Evolutionary conservation across 106 monocot species (phyloP).

Genomic region (Phalaenopsis equestris): DNA sequence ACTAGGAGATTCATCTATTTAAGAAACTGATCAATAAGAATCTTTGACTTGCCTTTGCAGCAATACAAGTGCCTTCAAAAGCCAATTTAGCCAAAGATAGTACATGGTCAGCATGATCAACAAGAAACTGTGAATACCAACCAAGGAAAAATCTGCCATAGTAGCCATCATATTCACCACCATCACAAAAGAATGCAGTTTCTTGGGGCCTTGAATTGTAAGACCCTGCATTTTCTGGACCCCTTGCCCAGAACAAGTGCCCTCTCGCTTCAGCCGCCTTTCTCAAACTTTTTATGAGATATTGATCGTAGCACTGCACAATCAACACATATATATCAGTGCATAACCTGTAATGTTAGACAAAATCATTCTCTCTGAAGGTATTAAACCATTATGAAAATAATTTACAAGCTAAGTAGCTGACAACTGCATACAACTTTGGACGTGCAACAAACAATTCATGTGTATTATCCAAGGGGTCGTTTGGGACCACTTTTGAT

Average conservation of each 20-base stretch:
- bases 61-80: constrained; percentile 69
- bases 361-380: background rate
- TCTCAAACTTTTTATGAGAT: constrained; percentile 66
- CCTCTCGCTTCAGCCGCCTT: constrained; percentile 78
- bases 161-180: constrained; percentile 90
- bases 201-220: constrained; percentile 83
- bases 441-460: background rate
- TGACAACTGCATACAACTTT: background rate
- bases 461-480: background rate
- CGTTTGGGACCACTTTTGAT: no score
- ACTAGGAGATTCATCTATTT: background rate
- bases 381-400: background rate
- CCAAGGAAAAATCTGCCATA: constrained; percentile 94
- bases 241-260: constrained; percentile 75
- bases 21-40: background rate
- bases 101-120: constrained; percentile 83
- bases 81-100: constrained; percentile 71
- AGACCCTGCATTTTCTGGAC: constrained; percentile 74
- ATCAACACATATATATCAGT: background rate
- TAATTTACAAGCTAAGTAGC: background rate
- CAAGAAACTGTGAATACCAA: constrained; percentile 79
- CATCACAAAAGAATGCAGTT: constrained; percentile 89
- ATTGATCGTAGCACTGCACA: constrained; percentile 73
- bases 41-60: constrained; percentile 56
- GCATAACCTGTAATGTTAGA: background rate